phyloP scores from a whole-genome alignment of 257 asterid species.

The Leonotis leonurus region DNA sequence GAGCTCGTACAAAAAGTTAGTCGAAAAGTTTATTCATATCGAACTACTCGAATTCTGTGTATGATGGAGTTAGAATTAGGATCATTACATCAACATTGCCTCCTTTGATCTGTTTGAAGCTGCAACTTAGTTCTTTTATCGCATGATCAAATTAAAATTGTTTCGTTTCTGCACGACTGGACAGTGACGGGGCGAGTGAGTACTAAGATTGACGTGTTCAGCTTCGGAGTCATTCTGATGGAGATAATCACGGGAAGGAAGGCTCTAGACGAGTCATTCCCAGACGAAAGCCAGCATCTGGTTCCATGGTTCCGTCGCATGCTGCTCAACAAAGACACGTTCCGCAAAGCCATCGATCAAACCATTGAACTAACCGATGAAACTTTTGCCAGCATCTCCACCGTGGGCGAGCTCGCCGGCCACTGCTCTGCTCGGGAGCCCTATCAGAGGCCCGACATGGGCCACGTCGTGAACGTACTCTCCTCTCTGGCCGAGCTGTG shows the following conservation, averaged over 20 bases:
- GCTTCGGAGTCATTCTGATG: constrained; percentile 84
- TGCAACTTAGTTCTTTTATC: background rate
- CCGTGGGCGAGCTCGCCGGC: constrained; percentile 75
- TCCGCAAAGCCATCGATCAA: constrained; percentile 55
- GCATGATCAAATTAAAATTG: background rate
- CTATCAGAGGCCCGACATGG: constrained; percentile 78
- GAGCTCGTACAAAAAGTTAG: background rate
- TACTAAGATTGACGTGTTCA: constrained; percentile 70
- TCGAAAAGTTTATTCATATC: background rate
- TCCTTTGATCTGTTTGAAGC: no score
- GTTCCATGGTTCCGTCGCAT: constrained; percentile 79
- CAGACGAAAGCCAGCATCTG: constrained; percentile 63
- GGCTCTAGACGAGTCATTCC: constrained; percentile 51
- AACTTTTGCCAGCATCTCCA: constrained; percentile 48
- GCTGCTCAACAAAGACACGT: constrained; percentile 46
- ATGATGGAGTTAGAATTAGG: background rate
- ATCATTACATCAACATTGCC: background rate
- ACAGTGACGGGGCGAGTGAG: constrained; percentile 84
- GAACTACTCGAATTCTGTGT: no score
- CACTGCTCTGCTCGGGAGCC: constrained; percentile 82
- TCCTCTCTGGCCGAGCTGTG: constrained; percentile 76
- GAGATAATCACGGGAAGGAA: constrained; percentile 71
- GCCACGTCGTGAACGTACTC: constrained; percentile 70
- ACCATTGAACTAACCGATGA: constrained; percentile 44
- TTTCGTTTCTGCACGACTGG: background rate